Evolutionary conservation across 1,284 basidiomycete species (phyloP), one percentile per base, ranked within the genome.

Genomic region (Lentinula novae-zelandiae): DNA sequence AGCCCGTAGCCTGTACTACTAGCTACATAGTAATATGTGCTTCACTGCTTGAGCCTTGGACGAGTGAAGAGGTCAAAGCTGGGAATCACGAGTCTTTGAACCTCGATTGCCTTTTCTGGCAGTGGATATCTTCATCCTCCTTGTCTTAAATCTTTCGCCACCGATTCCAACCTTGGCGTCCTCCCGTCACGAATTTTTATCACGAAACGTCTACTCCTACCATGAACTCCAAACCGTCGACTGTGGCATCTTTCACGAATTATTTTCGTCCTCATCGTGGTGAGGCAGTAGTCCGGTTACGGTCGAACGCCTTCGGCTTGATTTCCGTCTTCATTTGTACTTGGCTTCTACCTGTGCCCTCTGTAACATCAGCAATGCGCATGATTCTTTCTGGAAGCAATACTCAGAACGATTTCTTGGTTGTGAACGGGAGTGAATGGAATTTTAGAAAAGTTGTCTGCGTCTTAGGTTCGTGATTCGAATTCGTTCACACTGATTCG

Each of bases 311-410:
- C 1, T 58, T 63, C 20, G 55, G 55, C 17, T 39, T 63, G 12
- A 36, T 60, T 17, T 58, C 51, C 31, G 42, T 63, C 31, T 50
- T 57, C 44, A 31, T 63, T n/a, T 57, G 52, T 10, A 63, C 62
- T 10, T 63, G 59, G 49, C 52, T 63, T 9, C 48, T 63, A 20
- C 62, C 62, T 33, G n/a, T 63, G 9, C 62, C 62, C 4, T 58
- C 59, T 50, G 44, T 63, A 5, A 15, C 51, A 3, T 46, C 50
- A 10, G 59, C 62, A 3, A 50, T 63, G 7, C 42, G 55, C 5
- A 46, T 38, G 33, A 33, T 63, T 0, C 36, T 36, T 6, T 33
- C 44, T 10, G 46, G 48, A 42, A 39, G 46, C n/a, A 40, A 33
- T 33, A 1, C 44, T 3, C 44, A n/a, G 13, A 46, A 8, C 15